Evolutionary conservation across 2,329 filamentous ascomycete genomes (phyloP), one percentile per base, ranked within the genome.

Genomic region (Alternaria metachromatica): DNA sequence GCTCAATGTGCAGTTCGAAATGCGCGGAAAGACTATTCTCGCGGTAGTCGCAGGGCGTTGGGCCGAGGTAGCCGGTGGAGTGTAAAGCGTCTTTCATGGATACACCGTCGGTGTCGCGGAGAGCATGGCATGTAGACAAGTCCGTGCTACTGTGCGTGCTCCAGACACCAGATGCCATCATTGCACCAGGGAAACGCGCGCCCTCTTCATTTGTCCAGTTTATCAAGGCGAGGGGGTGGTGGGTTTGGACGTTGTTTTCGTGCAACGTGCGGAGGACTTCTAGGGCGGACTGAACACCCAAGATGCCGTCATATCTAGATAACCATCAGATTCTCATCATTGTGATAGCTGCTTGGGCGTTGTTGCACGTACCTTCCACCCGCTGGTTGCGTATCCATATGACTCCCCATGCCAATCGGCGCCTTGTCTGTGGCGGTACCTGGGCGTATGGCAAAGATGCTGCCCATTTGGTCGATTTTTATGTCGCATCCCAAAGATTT

Each of bases 151-250:
- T 89, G 0, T 90, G 88, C 8, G 71, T 75, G 18, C 72, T 75
- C 91, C 91, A 94, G 9, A 94, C 92, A 2, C 90, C 91, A 0
- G 90, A 93, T 0, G 88, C 83, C 56, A 92, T 83, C 88, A 92
- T 93, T 21, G 88, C 90, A 33, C 88, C 88, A 0, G 91, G 91
- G 67, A 94, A 94, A 0, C 92, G 86, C 1, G 91, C 92, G 2
- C 92, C 92, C 80, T 95, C 92, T 81, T 94, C 92, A 73, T 92
- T 92, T 1, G 90, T 93, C 90, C 90, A 92, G 74, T 93, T 91
- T 8, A 94, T 87, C 3, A 93, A 85, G 0, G 90, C 91, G 0
- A 94, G 84, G 1, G 89, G 89, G 23, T 87, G 90, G 33, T 90
- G 84, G 0, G 76, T 78, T 28, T 69, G 49, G n/a, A 72, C 62